These are phyloP conservation scores for Paramecium tetraurelia DNA, from an alignment of 73 alveolate species.

Conservation along the genomic window DNA sequence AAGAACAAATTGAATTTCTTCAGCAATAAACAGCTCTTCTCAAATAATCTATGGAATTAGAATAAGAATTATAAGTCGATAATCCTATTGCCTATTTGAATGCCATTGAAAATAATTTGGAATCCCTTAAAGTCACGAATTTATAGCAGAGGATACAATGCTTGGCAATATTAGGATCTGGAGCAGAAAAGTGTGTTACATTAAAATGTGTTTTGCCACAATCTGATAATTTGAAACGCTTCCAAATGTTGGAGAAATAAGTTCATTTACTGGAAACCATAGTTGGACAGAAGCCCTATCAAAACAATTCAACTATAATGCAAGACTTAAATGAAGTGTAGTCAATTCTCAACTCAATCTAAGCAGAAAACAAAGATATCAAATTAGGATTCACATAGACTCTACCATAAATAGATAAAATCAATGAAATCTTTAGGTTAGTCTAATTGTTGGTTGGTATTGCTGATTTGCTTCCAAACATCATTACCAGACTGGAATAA, in stretches of 20 bases:
- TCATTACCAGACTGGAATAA: neutral
- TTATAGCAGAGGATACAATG: neutral
- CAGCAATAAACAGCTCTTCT: neutral
- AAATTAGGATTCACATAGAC: neutral
- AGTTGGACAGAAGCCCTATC: neutral
- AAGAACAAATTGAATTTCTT: neutral
- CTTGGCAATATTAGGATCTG: neutral
- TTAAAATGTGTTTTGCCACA: neutral
- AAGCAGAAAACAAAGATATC: neutral
- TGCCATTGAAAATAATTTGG: neutral
- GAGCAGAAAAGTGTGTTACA: neutral
- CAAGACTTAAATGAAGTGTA: neutral
- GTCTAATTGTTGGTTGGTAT: constrained; percentile 11
- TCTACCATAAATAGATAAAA: neutral
- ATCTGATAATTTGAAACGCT: neutral
- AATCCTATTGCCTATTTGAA: constrained; percentile 23
- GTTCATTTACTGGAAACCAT: neutral
- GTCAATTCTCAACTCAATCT: neutral
- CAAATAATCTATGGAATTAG: neutral
- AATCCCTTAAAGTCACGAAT: neutral
- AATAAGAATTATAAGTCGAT: neutral
- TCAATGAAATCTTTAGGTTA: neutral
- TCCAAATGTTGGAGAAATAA: neutral
- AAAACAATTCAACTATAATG: neutral
- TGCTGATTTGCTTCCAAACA: constrained; percentile 10